Percentiles rank a stretch among this genome's conserved stretches.
These are phyloP conservation scores for Cercophora sp. DNA, from an alignment of 495 filamentous ascomycete genomes.

Conservation along the genomic window DNA sequence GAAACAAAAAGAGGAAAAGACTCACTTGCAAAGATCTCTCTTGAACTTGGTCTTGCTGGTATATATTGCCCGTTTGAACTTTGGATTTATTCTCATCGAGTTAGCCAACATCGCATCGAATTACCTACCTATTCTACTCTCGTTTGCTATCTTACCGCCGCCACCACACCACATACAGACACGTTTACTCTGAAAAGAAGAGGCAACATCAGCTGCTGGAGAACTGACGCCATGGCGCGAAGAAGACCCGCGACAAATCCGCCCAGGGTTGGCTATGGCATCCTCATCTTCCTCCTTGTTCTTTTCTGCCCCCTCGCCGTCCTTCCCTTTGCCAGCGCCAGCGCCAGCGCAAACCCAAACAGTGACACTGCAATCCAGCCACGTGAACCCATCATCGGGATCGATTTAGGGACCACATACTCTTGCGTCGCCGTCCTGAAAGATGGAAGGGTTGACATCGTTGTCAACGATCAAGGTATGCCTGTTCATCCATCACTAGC, in stretches of 20 bases:
- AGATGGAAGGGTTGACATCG: constrained; percentile 87
- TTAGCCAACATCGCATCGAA: no score
- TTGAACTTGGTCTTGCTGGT: no score
- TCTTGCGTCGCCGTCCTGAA: constrained; percentile 98
- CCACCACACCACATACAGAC: no score
- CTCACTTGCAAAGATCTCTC: no score
- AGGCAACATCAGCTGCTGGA: no score
- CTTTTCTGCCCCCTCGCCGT: constrained; percentile 68
- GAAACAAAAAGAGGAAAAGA: no score
- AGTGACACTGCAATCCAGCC: constrained; percentile 11
- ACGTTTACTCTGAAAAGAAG: no score
- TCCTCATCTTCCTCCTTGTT: constrained; percentile 77
- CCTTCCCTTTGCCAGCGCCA: constrained; percentile 63
- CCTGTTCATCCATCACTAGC: background rate
- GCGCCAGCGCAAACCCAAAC: constrained; percentile 66
- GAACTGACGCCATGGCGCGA: background rate
- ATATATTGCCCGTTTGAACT: no score
- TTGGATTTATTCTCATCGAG: no score
- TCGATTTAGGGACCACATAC: constrained; percentile 97
- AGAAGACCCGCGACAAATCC: background rate
- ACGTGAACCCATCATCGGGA: constrained; percentile 70
- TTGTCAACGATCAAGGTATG: constrained; percentile 74
- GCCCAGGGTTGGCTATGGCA: constrained; percentile 49
- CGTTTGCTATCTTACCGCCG: no score
- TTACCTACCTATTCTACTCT: no score